These are phyloP conservation scores for Blastosporella zonata DNA, from an alignment of 1,284 basidiomycete species.

Conservation along the genomic window DNA sequence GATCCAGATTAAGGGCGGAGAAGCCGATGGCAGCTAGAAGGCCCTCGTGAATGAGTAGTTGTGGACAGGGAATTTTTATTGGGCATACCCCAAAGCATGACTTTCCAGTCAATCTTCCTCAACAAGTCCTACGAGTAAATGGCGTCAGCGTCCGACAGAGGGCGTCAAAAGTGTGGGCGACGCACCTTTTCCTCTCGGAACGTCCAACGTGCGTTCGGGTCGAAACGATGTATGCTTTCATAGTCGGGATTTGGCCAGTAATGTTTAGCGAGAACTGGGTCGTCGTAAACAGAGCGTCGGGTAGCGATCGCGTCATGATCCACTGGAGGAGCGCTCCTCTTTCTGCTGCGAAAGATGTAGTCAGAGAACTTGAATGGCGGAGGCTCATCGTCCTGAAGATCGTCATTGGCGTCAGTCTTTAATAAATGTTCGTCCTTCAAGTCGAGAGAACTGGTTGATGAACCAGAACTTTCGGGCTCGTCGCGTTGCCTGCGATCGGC, in stretches of 20 bases:
- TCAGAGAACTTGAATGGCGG: neutral
- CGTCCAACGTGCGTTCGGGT: conserved; percentile 68
- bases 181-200: conserved; percentile 59
- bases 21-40: conserved; percentile 52
- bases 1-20: conserved; percentile 57
- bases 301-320: neutral
- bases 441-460: neutral
- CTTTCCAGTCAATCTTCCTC: conserved; percentile 61
- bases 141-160: neutral
- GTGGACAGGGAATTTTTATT: neutral
- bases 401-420: neutral
- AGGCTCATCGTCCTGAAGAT: neutral
- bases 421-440: neutral
- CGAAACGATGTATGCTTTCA: conserved; percentile 66
- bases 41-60: neutral
- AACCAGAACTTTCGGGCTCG: neutral
- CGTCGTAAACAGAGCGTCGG: neutral
- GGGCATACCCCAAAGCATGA: conserved; percentile 54
- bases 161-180: neutral
- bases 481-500: neutral
- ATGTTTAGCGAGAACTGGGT: neutral
- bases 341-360: neutral
- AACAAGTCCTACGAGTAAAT: conserved; percentile 38
- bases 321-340: neutral
- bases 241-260: conserved; percentile 45